Base-by-base conservation (phyloP, 441 rosid species). In the Jatropha podagrica region DNA sequence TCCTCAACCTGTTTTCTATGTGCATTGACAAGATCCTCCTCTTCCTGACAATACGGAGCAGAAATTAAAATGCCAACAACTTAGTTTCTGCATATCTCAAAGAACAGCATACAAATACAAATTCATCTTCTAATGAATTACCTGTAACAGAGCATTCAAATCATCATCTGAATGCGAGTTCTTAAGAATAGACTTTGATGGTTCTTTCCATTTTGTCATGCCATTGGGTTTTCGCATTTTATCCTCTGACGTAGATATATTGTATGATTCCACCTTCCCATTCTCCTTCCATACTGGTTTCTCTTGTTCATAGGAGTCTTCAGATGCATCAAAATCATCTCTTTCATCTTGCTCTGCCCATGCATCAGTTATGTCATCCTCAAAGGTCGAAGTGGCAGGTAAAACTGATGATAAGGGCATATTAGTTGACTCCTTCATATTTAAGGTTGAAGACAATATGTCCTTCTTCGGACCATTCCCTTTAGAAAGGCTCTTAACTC, bases 401-500 rank as follows among this genome's bases (percentile, higher is more conserved):
- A 88, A 79, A 80, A 72, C 78, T 0, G 94, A 88, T 76, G 98
- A 83, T 56, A 94, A 66, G 74, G 99, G 95, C 69, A 83, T 38
- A 67, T 84, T 83, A 67, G 86, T 86, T 61, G 98, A 92, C 79
- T 96, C 98, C 85, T 90, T 91, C 61, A 87, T 83, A 82, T 90
- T 96, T 38, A 80, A 40, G 70, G 93, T 85, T 72, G 99, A 89
- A 62, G 97, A 86, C 46, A 90, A 74, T 26, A 86, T 82, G 77
- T 92, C 99, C 83, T 96, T 96, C 91, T 90, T 96, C 63, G 97
- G 83, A 74, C 85, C 87, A 75, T 82, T 93, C 76, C 97, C 97
- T 84, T 96, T 96, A 0, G 99, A 96, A 74, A 96, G 98, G 84
- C 99, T 94, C 87, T 96, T 96, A 70, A 96, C 99, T 83, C 99